A percentile compares a stretch with the other conserved stretches of the same genome.
These are phyloP conservation scores for Debaryomycetaceae sp. DNA, from an alignment of 1,139 yeast genomes.

Conservation along the genomic window DNA sequence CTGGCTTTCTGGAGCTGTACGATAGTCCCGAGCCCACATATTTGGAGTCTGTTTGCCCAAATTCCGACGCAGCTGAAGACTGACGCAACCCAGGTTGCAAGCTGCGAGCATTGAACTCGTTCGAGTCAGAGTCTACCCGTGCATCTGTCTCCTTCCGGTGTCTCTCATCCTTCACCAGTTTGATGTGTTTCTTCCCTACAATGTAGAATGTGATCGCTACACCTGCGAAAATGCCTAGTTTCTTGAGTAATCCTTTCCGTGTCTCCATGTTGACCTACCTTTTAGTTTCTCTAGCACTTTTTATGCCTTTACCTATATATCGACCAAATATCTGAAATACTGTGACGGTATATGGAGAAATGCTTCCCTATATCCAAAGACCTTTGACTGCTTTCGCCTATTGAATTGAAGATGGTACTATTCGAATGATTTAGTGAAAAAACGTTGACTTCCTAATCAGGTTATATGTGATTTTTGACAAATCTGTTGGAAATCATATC, in stretches of 20 bases:
- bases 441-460: background rate
- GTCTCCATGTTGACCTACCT: constrained; percentile 35
- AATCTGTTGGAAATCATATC: background rate
- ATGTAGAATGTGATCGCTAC: constrained; percentile 31
- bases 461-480: background rate
- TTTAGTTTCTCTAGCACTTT: no score
- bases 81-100: constrained; percentile 41
- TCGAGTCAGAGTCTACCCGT: constrained; percentile 25
- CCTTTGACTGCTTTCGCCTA: no score
- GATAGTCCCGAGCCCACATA: constrained; percentile 67
- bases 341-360: no score
- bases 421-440: background rate
- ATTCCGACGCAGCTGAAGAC: constrained; percentile 19
- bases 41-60: constrained; percentile 46
- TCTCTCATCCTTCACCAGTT: constrained; percentile 32
- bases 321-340: no score
- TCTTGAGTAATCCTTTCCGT: constrained; percentile 30
- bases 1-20: constrained; percentile 50
- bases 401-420: no score
- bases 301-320: no score
- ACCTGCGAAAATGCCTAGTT: constrained; percentile 32
- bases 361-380: no score
- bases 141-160: constrained; percentile 41
- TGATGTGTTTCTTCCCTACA: constrained; percentile 38
- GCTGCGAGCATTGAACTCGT: constrained; percentile 29